Evolutionary conservation across 371 early-diverging fungal species (phyloP), one percentile per base, ranked within the genome.

Genomic region (Apophysomyces sp.): DNA sequence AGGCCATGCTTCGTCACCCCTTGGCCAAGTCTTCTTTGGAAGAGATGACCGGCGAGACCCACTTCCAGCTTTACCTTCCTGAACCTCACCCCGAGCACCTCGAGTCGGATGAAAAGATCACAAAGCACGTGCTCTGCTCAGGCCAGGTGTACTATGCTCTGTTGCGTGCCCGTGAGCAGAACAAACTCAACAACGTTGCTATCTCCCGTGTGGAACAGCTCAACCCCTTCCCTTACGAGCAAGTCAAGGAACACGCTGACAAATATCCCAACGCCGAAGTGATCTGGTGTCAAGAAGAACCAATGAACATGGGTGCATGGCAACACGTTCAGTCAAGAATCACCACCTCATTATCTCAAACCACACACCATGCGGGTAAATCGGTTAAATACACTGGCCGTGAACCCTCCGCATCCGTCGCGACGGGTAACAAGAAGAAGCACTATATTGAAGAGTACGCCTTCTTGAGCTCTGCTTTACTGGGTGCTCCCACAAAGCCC

Each of bases 121-220:
- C 79, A 65, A 92, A 89, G 55, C 89, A 96, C 69, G 87, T 98
- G 61, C 82, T 98, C 76, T 97, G 97, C 78, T 80, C 92, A 28
- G 98, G 98, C 56, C 96, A 98, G 75, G 96, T 98, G 32, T 98
- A 97, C 86, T 98, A 98, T 82, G 83, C 91, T 4, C 85, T 97
- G 54, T 69, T 88, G 63, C 84, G 88, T 71, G 94, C 97, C 4
- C 91, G 96, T 67, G 92, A 91, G 52, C 83, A 89, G 62, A 94
- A 95, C 89, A 84, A 91, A 64, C 80, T 91, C 52, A 81, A 91
- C 63, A 73, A 89, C 64, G 84, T 96, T 36, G 97, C 94, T 57
- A 96, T 98, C 68, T 94, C 93, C 49, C 91, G 98, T 67, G 67
- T 98, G 41, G 98, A 98, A 81, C 96, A 98, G 76, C 74, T 97